Percentiles rank a stretch among this genome's conserved stretches.
These are phyloP conservation scores for Pleurostoma richardsiae DNA, from an alignment of 2,329 filamentous ascomycete genomes.

Conservation along the genomic window DNA sequence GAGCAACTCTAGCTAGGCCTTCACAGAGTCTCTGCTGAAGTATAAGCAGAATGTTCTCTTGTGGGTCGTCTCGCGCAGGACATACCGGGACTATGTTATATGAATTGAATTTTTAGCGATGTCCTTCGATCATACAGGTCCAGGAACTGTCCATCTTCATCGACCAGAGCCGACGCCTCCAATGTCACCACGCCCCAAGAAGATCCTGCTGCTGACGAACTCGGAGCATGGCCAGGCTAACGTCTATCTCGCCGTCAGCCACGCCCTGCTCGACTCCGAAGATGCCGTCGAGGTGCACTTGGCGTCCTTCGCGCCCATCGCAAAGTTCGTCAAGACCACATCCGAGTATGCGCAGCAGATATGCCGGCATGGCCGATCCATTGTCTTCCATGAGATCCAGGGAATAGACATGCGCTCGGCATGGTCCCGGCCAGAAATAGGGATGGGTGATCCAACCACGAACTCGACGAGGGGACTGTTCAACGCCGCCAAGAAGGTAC, in stretches of 20 bases:
- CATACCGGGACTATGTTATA: too few species aligned
- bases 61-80: too few species aligned
- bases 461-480: constrained; percentile 23
- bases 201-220: constrained; percentile 14
- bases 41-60: too few species aligned
- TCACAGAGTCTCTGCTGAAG: too few species aligned
- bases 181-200: background rate
- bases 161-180: too few species aligned
- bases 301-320: constrained; percentile 32
- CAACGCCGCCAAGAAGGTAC: constrained; percentile 20
- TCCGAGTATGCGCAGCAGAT: constrained; percentile 8
- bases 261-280: constrained; percentile 9
- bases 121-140: too few species aligned
- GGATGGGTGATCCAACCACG: constrained; percentile 14
- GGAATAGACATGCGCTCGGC: constrained; percentile 10
- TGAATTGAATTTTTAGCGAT: too few species aligned
- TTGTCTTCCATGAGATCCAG: constrained; percentile 19
- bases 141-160: too few species aligned
- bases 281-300: constrained; percentile 15
- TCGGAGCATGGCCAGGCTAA: constrained; percentile 16
- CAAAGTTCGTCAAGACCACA: constrained; percentile 18
- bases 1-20: too few species aligned
- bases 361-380: background rate
- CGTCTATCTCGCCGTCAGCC: constrained; percentile 13
- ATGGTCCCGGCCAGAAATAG: constrained; percentile 10